Evolutionary conservation across 2,329 filamentous ascomycete genomes (phyloP).

Genomic region (Pleurostoma richardsiae): DNA sequence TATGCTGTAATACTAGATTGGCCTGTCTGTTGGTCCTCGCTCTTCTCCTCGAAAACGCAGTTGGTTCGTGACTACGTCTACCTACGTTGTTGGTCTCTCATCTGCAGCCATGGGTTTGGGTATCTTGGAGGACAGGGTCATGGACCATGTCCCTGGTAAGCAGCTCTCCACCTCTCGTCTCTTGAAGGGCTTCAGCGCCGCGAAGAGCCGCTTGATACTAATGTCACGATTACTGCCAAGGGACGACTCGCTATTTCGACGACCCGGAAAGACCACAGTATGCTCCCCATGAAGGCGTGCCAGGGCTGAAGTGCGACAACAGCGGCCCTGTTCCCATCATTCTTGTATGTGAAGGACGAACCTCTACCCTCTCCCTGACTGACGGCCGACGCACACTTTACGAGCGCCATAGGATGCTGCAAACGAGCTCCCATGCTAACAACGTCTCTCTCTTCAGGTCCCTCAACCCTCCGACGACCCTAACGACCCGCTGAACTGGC

Average conservation of each 20-base stretch:
- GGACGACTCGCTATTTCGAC: constrained; percentile 61
- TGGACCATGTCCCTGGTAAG: constrained; percentile 71
- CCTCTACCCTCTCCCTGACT: not conserved
- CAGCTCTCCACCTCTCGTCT: not conserved
- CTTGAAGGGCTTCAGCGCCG: too few relatives aligned
- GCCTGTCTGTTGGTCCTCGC: not conserved
- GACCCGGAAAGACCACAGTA: constrained; percentile 44
- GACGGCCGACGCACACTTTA: not conserved
- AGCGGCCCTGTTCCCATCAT: constrained; percentile 66
- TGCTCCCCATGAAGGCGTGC: constrained; percentile 26
- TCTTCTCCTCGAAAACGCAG: not conserved
- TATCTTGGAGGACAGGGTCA: constrained; percentile 62
- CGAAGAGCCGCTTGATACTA: too few relatives aligned
- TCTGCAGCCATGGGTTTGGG: constrained; percentile 58
- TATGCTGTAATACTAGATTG: too few relatives aligned
- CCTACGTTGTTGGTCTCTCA: not conserved
- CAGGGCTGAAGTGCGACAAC: constrained; percentile 65
- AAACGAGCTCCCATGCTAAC: too few relatives aligned
- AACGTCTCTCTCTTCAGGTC: constrained; percentile 23
- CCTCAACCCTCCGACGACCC: constrained; percentile 89
- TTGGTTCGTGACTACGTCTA: too few relatives aligned
- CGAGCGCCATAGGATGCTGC: too few relatives aligned
- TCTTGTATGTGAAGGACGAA: constrained; percentile 46
- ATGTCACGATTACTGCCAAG: constrained; percentile 21
- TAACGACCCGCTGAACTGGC: constrained; percentile 84